Base-by-base conservation (phyloP, 257 asterid species). In the Gentiana dahurica region DNA sequence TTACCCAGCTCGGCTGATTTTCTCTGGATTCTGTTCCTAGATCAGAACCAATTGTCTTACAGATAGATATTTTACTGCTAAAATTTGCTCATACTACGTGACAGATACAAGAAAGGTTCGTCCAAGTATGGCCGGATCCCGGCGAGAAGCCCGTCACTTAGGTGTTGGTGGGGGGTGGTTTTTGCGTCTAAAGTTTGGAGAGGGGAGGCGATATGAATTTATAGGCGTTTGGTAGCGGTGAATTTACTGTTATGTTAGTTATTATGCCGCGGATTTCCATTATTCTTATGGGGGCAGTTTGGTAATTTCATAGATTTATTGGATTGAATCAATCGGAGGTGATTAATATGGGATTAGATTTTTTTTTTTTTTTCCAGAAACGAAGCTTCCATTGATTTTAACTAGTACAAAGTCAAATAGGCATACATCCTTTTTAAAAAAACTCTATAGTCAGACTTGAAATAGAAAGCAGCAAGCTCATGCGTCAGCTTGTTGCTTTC, bases 1-100 rank as follows among this genome's bases (percentile, higher is more conserved):
- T 73, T 65, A 55, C 86, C 83, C 81, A 84, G 94, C 75, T 79
- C 85, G 71, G 68, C 73, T 49, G 60, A 50, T 60, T 49, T 47
- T 49, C 41, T 63, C 55, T 13, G 52, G 34, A 36, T 12, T 11
- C 15, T 51, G 24, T 5, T 44, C 37, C 10, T 60, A 4, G 51
- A 34, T 54, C 38, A 34, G 35, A 24, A 0, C 36, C 13, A 38
- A 4, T 37, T 11, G 34, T 32, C 51, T 41, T 35, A 33, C 15
- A 47, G 38, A 53, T 11, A 47, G 44, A 13, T 39, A 37, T 33
- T 39, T 24, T 51, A 33, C 15, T 15, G 59, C 24, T 12, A 9
- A 55, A 60, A 34, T 36, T 12, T 7, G 8, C 2, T 1, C 10
- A 11, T 8, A 57, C 3, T 36, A 57, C 9, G 1, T 33, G 36